Base-by-base conservation (phyloP, 176 grass and related monocot species). In the Secale cereale region DNA sequence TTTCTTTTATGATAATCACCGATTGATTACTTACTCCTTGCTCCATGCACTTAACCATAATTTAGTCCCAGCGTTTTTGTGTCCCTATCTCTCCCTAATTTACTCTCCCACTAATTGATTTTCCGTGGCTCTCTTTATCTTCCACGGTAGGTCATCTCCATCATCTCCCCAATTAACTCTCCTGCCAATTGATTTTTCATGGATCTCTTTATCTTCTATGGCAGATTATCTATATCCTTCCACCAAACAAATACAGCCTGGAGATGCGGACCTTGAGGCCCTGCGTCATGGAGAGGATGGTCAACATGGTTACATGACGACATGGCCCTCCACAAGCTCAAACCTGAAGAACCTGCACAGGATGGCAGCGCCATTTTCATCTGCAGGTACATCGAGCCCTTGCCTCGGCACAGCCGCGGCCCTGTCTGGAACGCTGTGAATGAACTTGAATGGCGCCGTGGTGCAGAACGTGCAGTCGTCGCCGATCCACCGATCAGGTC, bases 401-500 rank as follows among this genome's bases (percentile, higher is more conserved):
- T 97, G 15, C 95, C 95, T 74, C 88, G 90, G 88, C 92, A 94
- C 82, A 97, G 88, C 81, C 95, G 67, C 4, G 89, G 91, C 40
- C 92, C 95, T 0, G 90, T 90, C 92, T 97, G 95, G 85, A 94
- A 97, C 63, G 92, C 92, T 73, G 92, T 97, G 88, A 97, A 97
- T 97, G 88, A 97, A 97, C 90, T 97, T 97, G 83, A 97, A 97
- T 46, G 92, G 90, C 39, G 92, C 90, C 6, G 70, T 86, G 74
- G 85, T 93, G 23, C 88, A 86, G 83, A 94, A 91, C 19, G 29
- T 56, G 36, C 95, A 92, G 20, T 91, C 90, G 10, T 89, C 88
- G 25, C 87, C 92, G 77, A 97, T 78, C 95, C 95, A 94, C 85
- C 92, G 76, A 86, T 94, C 95, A 5, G 92, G 92, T 69, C 79